Evolutionary conservation across 495 filamentous ascomycete genomes (phyloP), one percentile per base, ranked within the genome.

Genomic region (Glonium stellatum): DNA sequence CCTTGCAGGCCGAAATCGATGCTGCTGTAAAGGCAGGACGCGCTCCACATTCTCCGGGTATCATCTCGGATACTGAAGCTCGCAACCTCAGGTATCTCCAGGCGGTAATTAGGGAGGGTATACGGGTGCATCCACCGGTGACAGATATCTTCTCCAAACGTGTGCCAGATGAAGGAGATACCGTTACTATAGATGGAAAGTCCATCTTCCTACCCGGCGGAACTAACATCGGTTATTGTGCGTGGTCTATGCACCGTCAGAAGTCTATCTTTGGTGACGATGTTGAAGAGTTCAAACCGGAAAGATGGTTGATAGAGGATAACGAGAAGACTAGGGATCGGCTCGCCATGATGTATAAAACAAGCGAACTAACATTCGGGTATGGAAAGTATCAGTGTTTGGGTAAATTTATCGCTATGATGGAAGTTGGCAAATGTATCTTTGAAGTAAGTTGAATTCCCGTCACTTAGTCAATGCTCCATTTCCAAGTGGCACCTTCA

Each of bases 391-490:
- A 66, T 35, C 61, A 65, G 57, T 78, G 75, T 55, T 50, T 78
- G 22, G 76, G 76, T 0, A 69, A 65, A 48, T 21, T 62, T 11
- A 68, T 76, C 55, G 76, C 75, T 1, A 61, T 63, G 41, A 69
- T 75, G 55, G 72, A 83, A 67, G 59, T 82, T 22, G 75, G 76
- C 46, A 86, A 86, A 71, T 62, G 77, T 2, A 72, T 83, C 50
- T 74, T 83, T 31, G 79, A 84, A 78, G 78, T 82, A 51, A 19
- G 71, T 39, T n/a, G 18, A 15, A 18, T 27, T 55, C 11, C n/a
- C n/a, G n/a, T n/a, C n/a, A n/a, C n/a, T n/a, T n/a, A n/a, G n/a
- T n/a, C n/a, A n/a, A n/a, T n/a, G n/a, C n/a, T n/a, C n/a, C n/a
- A n/a, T n/a, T n/a, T n/a, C n/a, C n/a, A n/a, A n/a, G n/a, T n/a